Percentiles rank a stretch among this genome's conserved stretches.
These are phyloP conservation scores for Trametopsis cervina DNA, from an alignment of 768 basidiomycete genomes.

Conservation along the genomic window DNA sequence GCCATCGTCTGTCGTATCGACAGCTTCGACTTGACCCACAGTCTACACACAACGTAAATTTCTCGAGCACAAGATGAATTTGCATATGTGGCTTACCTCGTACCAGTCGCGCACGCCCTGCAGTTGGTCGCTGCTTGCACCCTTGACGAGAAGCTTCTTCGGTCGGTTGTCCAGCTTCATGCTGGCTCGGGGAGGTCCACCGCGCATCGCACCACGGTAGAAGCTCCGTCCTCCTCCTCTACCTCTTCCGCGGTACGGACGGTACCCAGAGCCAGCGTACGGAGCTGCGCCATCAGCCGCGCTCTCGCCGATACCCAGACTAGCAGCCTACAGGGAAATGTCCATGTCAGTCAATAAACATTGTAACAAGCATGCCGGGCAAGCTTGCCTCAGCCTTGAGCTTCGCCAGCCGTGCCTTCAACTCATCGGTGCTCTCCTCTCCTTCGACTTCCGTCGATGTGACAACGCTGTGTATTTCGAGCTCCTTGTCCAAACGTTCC, in stretches of 20 bases:
- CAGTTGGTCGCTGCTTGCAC: constrained; percentile 44
- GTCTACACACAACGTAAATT: constrained; percentile 34
- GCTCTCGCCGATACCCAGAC: constrained; percentile 57
- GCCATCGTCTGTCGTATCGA: constrained; percentile 47
- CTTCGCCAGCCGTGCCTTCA: constrained; percentile 68
- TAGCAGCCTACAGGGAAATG: constrained; percentile 49
- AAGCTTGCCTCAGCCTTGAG: constrained; percentile 83
- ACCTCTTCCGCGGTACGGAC: constrained; percentile 58
- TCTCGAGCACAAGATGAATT: neutral
- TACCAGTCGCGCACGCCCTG: constrained; percentile 78
- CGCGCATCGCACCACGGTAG: constrained; percentile 55
- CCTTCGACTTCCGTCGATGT: constrained; percentile 33
- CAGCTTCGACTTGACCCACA: constrained; percentile 62
- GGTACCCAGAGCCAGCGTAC: constrained; percentile 27
- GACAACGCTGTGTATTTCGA: constrained; percentile 56
- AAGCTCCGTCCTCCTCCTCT: constrained; percentile 52
- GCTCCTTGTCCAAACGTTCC: constrained; percentile 73
- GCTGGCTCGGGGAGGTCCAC: constrained; percentile 58
- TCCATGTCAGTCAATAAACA: constrained; percentile 5
- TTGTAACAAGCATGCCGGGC: too few species aligned
- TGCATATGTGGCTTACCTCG: constrained; percentile 40
- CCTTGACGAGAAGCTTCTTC: constrained; percentile 71
- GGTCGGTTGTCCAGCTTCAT: constrained; percentile 92
- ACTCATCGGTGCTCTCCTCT: constrained; percentile 55
- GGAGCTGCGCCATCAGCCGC: constrained; percentile 31